These are phyloP conservation scores for Aulographum hederae DNA, from an alignment of 2,329 filamentous ascomycete species.

Conservation along the genomic window DNA sequence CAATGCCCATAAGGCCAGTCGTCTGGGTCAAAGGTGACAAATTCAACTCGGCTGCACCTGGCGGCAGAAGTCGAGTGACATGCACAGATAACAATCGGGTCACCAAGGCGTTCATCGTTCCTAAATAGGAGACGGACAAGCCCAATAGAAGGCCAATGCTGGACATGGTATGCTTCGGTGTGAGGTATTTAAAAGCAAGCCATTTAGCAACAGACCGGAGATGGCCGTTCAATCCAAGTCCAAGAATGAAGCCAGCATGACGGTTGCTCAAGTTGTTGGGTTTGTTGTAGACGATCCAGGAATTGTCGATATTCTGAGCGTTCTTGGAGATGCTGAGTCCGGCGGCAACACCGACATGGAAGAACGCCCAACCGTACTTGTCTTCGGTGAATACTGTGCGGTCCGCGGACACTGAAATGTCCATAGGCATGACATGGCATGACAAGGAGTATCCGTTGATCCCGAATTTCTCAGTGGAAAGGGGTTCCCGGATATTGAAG, in stretches of 20 bases:
- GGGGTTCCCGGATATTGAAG: conserved; percentile 69
- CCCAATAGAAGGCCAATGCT: conserved; percentile 89
- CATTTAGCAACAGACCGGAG: conserved; percentile 90
- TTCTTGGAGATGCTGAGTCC: conserved; percentile 78
- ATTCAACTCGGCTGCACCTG: conserved; percentile 85
- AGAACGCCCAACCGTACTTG: conserved; percentile 96
- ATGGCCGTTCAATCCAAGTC: conserved; percentile 83
- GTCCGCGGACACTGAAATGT: conserved; percentile 86
- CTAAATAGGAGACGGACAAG: conserved; percentile 80
- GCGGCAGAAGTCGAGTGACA: conserved; percentile 82
- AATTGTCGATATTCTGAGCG: conserved; percentile 89
- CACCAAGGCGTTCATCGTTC: conserved; percentile 93
- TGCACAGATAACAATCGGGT: conserved; percentile 88
- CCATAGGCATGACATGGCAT: conserved; percentile 79
- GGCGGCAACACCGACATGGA: conserved; percentile 88
- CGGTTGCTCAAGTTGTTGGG: conserved; percentile 81
- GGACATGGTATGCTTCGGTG: conserved; percentile 97
- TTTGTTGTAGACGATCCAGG: conserved; percentile 98
- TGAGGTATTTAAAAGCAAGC: conserved; percentile 98
- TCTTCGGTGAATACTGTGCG: conserved; percentile 78
- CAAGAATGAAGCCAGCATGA: conserved; percentile 87
- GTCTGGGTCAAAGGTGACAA: conserved; percentile 86
- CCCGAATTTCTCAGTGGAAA: conserved; percentile 82
- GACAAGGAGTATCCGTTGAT: conserved; percentile 83
- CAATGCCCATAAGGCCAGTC: conserved; percentile 92